Evolutionary conservation across 2,329 filamentous ascomycete species (phyloP).

Genomic region (Epichloe coenophiala): DNA sequence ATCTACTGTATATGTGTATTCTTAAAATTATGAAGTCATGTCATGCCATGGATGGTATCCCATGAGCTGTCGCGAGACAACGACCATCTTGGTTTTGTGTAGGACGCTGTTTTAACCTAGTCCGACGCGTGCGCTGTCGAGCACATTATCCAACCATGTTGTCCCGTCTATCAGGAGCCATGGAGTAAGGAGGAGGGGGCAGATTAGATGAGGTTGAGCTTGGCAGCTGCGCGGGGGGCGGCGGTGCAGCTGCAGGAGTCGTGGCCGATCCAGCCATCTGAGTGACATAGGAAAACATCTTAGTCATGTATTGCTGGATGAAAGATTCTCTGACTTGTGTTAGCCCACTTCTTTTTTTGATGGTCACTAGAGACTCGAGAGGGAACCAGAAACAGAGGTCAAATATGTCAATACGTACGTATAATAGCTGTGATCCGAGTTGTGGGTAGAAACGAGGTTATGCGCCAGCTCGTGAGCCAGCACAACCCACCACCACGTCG

Average conservation of each 20-base stretch:
- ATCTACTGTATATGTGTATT: neutral
- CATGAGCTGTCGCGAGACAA: too few species aligned
- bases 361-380: neutral
- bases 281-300: conserved; percentile 46
- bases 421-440: conserved; percentile 69
- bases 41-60: neutral
- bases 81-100: too few species aligned
- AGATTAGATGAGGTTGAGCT: conserved; percentile 4
- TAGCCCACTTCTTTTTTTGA: neutral
- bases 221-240: neutral
- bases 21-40: neutral
- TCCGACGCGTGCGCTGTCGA: neutral
- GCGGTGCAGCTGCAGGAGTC: conserved; percentile 4
- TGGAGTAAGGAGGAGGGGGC: conserved; percentile 13
- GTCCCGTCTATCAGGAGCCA: conserved; percentile 4
- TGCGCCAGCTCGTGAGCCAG: conserved; percentile 91
- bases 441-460: conserved; percentile 72
- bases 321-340: conserved; percentile 49
- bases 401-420: conserved; percentile 35
- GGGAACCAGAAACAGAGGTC: neutral
- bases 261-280: conserved; percentile 13
- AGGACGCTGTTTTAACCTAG: too few species aligned
- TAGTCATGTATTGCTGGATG: conserved; percentile 62
- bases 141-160: conserved; percentile 6
- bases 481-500: conserved; percentile 90